Conservation (phyloP, 2,329 filamentous ascomycete species). For the Fusarium beomiforme region DNA sequence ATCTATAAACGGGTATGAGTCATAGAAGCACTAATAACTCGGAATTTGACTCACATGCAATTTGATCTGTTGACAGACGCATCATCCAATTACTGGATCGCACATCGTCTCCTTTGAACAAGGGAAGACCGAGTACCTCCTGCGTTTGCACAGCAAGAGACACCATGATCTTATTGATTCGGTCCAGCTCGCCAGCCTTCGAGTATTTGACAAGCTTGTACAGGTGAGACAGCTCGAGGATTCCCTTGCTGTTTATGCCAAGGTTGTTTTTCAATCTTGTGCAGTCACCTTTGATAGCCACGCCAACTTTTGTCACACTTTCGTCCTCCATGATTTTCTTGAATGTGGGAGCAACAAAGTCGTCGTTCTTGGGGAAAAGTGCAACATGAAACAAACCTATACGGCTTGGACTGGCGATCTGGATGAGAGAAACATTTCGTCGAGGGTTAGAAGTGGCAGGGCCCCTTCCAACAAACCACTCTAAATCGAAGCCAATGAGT, state of each 20-base stretch:
- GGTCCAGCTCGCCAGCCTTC: conserved; percentile 56
- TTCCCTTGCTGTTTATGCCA: conserved; percentile 69
- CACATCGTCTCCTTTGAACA: conserved; percentile 77
- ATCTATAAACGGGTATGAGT: conserved; percentile 57
- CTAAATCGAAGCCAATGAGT: conserved; percentile 88
- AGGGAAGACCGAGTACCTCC: conserved; percentile 75
- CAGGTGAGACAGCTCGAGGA: conserved; percentile 85
- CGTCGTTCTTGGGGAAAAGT: conserved; percentile 60
- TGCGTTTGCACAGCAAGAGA: conserved; percentile 75
- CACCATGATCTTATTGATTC: conserved; percentile 74
- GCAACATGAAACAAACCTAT: conserved; percentile 87
- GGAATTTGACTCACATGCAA: conserved; percentile 66
- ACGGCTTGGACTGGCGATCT: conserved; percentile 79
- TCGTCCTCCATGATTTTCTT: conserved; percentile 77
- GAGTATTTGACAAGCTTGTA: conserved; percentile 80
- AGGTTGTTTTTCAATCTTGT: conserved; percentile 75
- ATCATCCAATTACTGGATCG: conserved; percentile 80
- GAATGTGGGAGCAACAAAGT: conserved; percentile 77
- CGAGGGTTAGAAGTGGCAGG: conserved; percentile 60
- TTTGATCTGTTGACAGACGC: conserved; percentile 70
- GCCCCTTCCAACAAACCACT: conserved; percentile 73
- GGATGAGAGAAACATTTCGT: conserved; percentile 81
- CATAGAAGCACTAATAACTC: not conserved
- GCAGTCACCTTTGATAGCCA: conserved; percentile 76
- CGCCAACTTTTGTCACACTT: conserved; percentile 77